A percentile compares a stretch with the other conserved stretches of the same genome.
These are phyloP conservation scores for Periconia sp. DNA, from an alignment of 2,329 filamentous ascomycete genomes.

Conservation along the genomic window DNA sequence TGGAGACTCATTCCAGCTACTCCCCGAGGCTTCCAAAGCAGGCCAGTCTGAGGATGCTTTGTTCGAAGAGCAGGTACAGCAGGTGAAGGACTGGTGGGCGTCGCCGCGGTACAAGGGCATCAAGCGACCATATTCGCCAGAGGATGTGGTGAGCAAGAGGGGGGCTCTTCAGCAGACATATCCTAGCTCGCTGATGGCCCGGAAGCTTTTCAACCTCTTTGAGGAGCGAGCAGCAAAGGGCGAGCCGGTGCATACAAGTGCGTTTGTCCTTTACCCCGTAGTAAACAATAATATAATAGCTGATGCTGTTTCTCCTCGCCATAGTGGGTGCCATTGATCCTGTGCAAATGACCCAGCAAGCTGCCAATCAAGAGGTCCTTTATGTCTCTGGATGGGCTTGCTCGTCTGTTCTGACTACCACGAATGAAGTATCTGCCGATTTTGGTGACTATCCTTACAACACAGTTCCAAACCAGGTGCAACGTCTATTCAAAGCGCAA, in stretches of 20 bases:
- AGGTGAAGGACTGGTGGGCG: constrained; percentile 90
- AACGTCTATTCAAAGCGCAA: constrained; percentile 93
- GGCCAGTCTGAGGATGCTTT: constrained; percentile 81
- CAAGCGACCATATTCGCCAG: constrained; percentile 85
- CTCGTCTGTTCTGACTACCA: constrained; percentile 86
- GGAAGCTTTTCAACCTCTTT: constrained; percentile 89
- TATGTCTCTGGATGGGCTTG: constrained; percentile 98
- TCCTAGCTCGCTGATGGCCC: constrained; percentile 90
- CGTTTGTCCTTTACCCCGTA: constrained; percentile 38
- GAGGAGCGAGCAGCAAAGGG: constrained; percentile 75
- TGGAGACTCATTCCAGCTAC: constrained; percentile 81
- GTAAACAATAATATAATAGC: constrained; percentile 23
- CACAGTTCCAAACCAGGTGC: constrained; percentile 96
- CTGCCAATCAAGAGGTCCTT: constrained; percentile 89
- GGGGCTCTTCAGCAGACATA: constrained; percentile 85
- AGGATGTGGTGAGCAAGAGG: constrained; percentile 90
- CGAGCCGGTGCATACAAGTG: constrained; percentile 91
- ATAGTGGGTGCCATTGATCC: constrained; percentile 96
- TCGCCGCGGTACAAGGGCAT: constrained; percentile 84
- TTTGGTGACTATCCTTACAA: constrained; percentile 99
- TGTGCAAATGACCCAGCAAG: constrained; percentile 99
- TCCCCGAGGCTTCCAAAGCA: constrained; percentile 75
- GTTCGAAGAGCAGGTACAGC: constrained; percentile 79
- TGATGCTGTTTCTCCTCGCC: constrained; percentile 21
- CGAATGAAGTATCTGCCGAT: constrained; percentile 96